Base-by-base conservation (phyloP, 306 rosid genomes). In the Prunus mume region DNA sequence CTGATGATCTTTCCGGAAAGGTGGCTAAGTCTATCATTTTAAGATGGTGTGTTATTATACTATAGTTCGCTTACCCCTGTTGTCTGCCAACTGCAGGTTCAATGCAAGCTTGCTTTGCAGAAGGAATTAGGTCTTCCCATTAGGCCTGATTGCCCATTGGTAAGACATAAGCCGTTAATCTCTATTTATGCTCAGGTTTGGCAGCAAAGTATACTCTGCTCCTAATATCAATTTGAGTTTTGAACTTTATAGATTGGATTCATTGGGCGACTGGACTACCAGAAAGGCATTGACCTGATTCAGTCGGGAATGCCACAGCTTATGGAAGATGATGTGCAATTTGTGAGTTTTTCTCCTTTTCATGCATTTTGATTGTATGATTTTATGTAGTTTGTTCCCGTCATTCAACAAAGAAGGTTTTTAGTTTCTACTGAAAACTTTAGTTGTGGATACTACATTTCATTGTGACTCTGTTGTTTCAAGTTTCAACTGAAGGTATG, bases 261-360 rank as follows among this genome's bases (percentile, higher is more conserved):
- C 82, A 77, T 93, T 70, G 98, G 98, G 78, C 79, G 97, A 72
- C 82, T 93, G 69, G 98, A 93, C 80, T 83, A 88, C 89, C 98
- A 93, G 86, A 93, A 93, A 80, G 98, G 98, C 63, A 93, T 93
- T 25, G 91, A 89, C 82, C 66, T 91, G 85, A 93, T 93, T 80
- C 87, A 78, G 74, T 41, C 24, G 64, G 90, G 90, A 46, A 84
- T 72, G 61, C 95, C 96, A 14, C 93, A 86, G 80, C 78, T 93
- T 62, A 76, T 93, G 91, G 72, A 83, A 78, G 93, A 88, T 19
- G 98, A 93, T 82, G 88, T 91, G 76, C 98, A 93, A 76, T 91
- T 93, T 65, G 98, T 91, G 85, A 91, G 98, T 88, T 9, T 28
- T 65, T 75, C 38, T 73, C 75, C 25, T 58, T 34, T 74, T 58